These are phyloP conservation scores for Hsuehochloa calcarea DNA, from an alignment of 176 grass and related monocot species.

Conservation along the genomic window DNA sequence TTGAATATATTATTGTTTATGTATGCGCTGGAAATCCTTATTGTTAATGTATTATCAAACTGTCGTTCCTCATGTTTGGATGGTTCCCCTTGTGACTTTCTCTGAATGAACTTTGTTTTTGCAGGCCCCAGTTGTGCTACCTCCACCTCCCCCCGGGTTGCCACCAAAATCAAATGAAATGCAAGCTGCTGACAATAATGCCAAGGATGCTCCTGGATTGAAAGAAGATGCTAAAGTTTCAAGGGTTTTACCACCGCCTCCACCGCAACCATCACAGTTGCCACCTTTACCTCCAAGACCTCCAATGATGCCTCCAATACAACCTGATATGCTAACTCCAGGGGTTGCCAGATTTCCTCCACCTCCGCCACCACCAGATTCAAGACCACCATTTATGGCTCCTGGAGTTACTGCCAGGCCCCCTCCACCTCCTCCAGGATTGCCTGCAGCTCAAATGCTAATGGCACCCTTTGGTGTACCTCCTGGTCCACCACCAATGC, in stretches of 20 bases:
- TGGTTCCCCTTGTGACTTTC: conserved; percentile 18
- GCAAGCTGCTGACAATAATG: conserved; percentile 35
- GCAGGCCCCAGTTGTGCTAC: conserved; percentile 50
- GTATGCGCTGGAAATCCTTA: conserved; percentile 1
- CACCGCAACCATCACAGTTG: conserved; percentile 42
- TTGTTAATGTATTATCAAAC: conserved; percentile 9
- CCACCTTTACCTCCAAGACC: conserved; percentile 67
- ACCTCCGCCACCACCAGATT: conserved; percentile 69
- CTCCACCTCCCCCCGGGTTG: conserved; percentile 68
- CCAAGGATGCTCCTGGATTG: conserved; percentile 32
- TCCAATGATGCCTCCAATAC: conserved; percentile 50
- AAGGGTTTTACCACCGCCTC: conserved; percentile 38
- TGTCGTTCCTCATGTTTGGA: background rate
- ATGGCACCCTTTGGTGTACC: conserved; percentile 67
- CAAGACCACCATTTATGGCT: conserved; percentile 60
- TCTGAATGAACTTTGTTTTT: conserved; percentile 34
- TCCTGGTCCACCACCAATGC: conserved; percentile 67
- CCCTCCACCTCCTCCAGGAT: conserved; percentile 69
- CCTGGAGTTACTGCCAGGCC: conserved; percentile 61
- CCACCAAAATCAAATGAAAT: conserved; percentile 51
- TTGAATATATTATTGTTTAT: background rate
- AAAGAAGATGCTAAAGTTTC: conserved; percentile 41
- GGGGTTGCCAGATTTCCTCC: conserved; percentile 74
- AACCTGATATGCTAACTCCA: conserved; percentile 66
- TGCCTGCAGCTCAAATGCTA: conserved; percentile 58